These are phyloP conservation scores for Sinapis alba DNA, from an alignment of 441 rosid species.

Conservation along the genomic window DNA sequence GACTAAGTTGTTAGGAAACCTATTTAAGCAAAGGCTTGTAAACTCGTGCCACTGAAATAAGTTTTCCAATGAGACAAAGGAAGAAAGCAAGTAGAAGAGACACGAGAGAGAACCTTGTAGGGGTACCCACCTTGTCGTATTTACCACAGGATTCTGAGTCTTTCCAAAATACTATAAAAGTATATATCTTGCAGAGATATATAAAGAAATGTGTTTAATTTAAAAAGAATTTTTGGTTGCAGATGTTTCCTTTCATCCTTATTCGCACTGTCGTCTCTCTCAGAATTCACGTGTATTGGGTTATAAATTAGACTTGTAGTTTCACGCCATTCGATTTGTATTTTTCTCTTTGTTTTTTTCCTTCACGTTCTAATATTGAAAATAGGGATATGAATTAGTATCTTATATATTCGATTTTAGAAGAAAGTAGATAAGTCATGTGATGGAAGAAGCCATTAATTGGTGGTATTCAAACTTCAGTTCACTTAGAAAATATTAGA, in stretches of 20 bases:
- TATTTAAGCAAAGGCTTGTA: slow-evolving; percentile 11
- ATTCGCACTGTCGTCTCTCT: slow-evolving; percentile 37
- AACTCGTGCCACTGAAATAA: slow-evolving; percentile 32
- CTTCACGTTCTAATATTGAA: slow-evolving; percentile 39
- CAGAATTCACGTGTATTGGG: slow-evolving; percentile 39
- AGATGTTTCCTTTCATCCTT: slow-evolving; percentile 43
- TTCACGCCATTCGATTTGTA: slow-evolving; percentile 41
- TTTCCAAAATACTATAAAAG: slow-evolving; percentile 24
- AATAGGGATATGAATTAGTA: slow-evolving; percentile 15
- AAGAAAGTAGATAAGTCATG: slow-evolving; percentile 32
- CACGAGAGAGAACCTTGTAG: slow-evolving; percentile 43
- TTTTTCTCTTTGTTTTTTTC: slow-evolving; percentile 38
- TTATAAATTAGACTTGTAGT: slow-evolving; percentile 36
- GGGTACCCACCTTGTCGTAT: slow-evolving; percentile 40
- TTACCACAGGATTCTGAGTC: slow-evolving; percentile 36
- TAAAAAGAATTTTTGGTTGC: slow-evolving; percentile 39
- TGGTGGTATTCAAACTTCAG: slow-evolving; percentile 34
- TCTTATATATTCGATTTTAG: slow-evolving; percentile 7
- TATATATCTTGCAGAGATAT: slow-evolving; percentile 17
- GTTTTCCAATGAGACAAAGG: slow-evolving; percentile 38
- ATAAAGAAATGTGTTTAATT: slow-evolving; percentile 25
- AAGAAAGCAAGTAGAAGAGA: slow-evolving; percentile 42
- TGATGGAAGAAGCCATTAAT: slow-evolving; percentile 28
- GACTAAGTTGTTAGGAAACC: slow-evolving; percentile 2
- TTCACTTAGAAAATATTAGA: slow-evolving; percentile 27